A percentile compares a stretch with the other conserved stretches of the same genome.
phyloP scores from a whole-genome alignment of 2,329 filamentous ascomycete genomes.

The Ophiostoma ips region DNA sequence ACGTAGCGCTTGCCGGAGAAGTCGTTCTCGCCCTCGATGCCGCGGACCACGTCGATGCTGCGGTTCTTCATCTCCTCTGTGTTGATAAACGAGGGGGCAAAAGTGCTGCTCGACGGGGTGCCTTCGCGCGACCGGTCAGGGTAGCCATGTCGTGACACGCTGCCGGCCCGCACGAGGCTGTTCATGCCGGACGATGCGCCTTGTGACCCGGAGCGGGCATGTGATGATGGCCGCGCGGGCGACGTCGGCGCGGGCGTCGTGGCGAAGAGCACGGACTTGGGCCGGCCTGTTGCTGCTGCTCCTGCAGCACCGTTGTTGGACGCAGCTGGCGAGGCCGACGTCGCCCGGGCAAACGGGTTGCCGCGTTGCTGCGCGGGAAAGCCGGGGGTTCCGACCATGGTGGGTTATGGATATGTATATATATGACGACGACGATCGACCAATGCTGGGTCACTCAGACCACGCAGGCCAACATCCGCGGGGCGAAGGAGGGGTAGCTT shows the following conservation, averaged over 20 bases:
- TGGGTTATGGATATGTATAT: neutral
- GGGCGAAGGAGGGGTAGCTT: conserved; percentile 3
- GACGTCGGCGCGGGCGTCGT: conserved; percentile 36
- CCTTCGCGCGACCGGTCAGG: conserved; percentile 52
- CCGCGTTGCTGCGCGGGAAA: conserved; percentile 34
- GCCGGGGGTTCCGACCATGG: conserved; percentile 9
- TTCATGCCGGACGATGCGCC: neutral
- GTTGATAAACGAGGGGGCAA: conserved; percentile 93
- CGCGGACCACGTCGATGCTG: conserved; percentile 41
- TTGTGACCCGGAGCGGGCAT: conserved; percentile 29
- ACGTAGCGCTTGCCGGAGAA: conserved; percentile 98
- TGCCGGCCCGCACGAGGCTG: conserved; percentile 10
- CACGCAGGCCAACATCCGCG: conserved; percentile 8
- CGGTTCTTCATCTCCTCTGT: conserved; percentile 54
- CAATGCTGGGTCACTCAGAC: too few species aligned
- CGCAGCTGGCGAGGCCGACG: conserved; percentile 47
- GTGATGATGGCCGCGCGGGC: conserved; percentile 27
- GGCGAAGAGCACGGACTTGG: conserved; percentile 59
- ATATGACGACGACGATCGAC: too few species aligned
- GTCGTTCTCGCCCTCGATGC: conserved; percentile 94
- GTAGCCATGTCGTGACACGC: conserved; percentile 27
- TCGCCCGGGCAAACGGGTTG: conserved; percentile 63
- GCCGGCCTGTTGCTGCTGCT: conserved; percentile 31
- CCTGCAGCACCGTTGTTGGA: conserved; percentile 23
- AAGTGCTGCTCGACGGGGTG: conserved; percentile 60